A percentile compares a stretch with the other conserved stretches of the same genome.
These are phyloP conservation scores for Chlorella ohadii DNA, from an alignment of 139 green algal genomes.

Conservation along the genomic window DNA sequence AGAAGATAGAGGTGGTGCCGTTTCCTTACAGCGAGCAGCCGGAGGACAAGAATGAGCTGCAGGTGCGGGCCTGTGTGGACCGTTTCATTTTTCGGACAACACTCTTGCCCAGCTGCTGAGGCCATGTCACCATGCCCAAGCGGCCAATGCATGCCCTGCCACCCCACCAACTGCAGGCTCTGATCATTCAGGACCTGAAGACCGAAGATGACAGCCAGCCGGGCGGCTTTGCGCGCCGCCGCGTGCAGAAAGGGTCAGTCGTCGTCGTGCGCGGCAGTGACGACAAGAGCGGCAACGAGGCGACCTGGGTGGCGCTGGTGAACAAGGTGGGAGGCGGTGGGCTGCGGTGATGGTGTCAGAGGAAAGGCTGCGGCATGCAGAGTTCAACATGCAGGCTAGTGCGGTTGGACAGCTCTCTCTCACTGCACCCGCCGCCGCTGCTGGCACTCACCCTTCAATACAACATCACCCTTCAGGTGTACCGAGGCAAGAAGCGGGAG, in stretches of 20 bases:
- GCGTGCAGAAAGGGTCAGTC: background rate
- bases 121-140: no score
- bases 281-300: background rate
- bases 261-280: constrained; percentile 22
- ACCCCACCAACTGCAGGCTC: background rate
- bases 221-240: background rate
- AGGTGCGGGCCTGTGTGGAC: background rate
- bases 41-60: background rate
- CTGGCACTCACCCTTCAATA: no score
- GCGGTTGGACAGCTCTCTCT: no score
- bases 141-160: no score
- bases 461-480: constrained; percentile 19
- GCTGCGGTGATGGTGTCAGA: no score
- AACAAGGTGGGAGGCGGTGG: background rate
- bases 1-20: background rate
- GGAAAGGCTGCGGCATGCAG: no score
- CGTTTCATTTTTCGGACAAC: background rate
- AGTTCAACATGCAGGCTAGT: no score
- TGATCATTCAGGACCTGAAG: constrained; percentile 25
- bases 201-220: background rate
- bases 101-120: no score
- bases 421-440: no score
- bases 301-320: constrained; percentile 21
- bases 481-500: background rate
- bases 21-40: background rate